Base-by-base conservation (phyloP, 2,329 filamentous ascomycete species). In the Macroventuria anomochaeta region DNA sequence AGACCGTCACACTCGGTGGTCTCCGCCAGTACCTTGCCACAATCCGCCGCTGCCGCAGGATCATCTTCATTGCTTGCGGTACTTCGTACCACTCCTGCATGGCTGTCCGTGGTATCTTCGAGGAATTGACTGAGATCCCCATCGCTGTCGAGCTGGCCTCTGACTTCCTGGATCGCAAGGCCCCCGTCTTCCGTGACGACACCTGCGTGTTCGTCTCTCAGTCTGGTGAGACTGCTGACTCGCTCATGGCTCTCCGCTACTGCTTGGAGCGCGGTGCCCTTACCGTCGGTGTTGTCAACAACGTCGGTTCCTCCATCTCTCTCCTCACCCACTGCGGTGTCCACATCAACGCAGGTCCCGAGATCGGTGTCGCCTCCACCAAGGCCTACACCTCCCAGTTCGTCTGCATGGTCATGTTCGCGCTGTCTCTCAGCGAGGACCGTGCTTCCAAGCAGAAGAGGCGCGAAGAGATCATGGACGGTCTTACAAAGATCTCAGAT, bases 371-470 rank as follows among this genome's bases (percentile, higher is more conserved):
- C 63, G 95, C 95, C 56, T 97, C 93, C 39, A 99, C 95, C 77
- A 99, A 99, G 84, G 95, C 95, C 32, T 99, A 99, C 81, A 99
- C 95, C 12, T 97, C 95, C 39, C 95, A 99, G 77, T 99, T 97
- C 77, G 91, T 99, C 72, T 96, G 95, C 76, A 97, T 99, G 92
- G 90, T 97, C 80, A 99, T 99, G 95, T 97, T 99, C 71, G 95
- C 95, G 6, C 83, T 99, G 61, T 97, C 93, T 25, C 85, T 99
- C 53, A 95, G 91, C 71, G 95, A 99, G 80, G 95, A 99, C 78
- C 91, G 95, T 67, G 91, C 93, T 34, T 97, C 92, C 65, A 99
- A 99, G 86, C 85, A 89, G 70, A 86, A 89, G 81, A 87, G 93
- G 72, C 89, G 95, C 26, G 87, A 95, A 78, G 93, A 97, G 79